Evolutionary conservation across 2,329 filamentous ascomycete genomes (phyloP).

Genomic region (Aspergillus sp.): DNA sequence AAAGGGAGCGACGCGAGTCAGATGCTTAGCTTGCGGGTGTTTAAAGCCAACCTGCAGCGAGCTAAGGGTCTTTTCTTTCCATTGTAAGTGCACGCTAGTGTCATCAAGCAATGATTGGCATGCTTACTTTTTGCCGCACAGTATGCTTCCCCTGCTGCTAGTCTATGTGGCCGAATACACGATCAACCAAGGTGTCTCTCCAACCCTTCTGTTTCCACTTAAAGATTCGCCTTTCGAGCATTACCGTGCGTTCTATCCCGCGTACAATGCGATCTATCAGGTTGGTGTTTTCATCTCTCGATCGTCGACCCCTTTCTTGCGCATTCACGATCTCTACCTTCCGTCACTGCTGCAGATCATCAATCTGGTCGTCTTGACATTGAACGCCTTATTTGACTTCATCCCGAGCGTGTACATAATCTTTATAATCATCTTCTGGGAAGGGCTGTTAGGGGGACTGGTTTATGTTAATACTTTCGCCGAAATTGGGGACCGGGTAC

Average conservation of each 20-base stretch:
- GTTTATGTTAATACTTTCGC: constrained; percentile 98
- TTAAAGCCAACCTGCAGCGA: constrained; percentile 62
- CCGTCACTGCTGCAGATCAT: constrained; percentile 79
- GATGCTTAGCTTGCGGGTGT: constrained; percentile 36
- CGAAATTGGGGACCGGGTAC: constrained; percentile 83
- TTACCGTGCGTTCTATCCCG: constrained; percentile 87
- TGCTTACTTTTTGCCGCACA: constrained; percentile 29
- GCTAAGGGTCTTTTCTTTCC: constrained; percentile 71
- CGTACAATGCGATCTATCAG: constrained; percentile 94
- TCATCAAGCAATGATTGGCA: not conserved
- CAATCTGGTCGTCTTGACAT: constrained; percentile 72
- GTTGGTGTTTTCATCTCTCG: constrained; percentile 92
- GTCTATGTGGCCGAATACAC: constrained; percentile 97
- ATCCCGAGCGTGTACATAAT: constrained; percentile 85
- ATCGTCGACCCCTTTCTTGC: constrained; percentile 83
- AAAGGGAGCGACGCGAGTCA: constrained; percentile 22
- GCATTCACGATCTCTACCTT: constrained; percentile 77
- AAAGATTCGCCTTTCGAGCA: constrained; percentile 73
- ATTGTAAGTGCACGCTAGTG: constrained; percentile 51
- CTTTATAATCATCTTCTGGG: constrained; percentile 87
- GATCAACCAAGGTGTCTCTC: constrained; percentile 92
- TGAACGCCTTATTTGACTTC: constrained; percentile 78
- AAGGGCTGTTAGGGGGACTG: constrained; percentile 83
- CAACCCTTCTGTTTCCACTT: constrained; percentile 85
- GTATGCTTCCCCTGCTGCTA: constrained; percentile 85